Evolutionary conservation across 352 stramenopile species (phyloP).

Genomic region (Globisporangium megalacanthum): DNA sequence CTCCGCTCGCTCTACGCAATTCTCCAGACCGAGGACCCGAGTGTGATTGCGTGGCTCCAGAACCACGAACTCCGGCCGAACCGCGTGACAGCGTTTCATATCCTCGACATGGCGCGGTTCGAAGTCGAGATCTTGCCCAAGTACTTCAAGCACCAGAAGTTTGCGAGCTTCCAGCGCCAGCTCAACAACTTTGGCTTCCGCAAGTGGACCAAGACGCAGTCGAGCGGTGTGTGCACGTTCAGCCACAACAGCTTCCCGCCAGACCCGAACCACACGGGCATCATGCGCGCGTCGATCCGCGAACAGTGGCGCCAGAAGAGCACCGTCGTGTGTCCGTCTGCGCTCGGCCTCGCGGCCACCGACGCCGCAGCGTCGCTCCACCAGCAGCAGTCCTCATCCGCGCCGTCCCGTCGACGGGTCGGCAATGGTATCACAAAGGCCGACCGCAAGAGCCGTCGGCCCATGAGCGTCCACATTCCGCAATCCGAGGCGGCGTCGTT

Average conservation of each 20-base stretch:
- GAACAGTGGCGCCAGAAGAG: constrained; percentile 74
- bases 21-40: constrained; percentile 63
- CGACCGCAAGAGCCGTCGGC: constrained; percentile 31
- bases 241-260: constrained; percentile 79
- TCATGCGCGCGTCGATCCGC: constrained; percentile 39
- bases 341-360: constrained; percentile 1
- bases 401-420: constrained; percentile 23
- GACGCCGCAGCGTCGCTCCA: neutral
- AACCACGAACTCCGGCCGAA: constrained; percentile 66
- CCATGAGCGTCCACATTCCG: constrained; percentile 18
- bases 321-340: constrained; percentile 18
- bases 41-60: constrained; percentile 65
- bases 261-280: constrained; percentile 31
- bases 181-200: constrained; percentile 93
- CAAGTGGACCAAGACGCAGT: constrained; percentile 80
- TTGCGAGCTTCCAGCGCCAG: constrained; percentile 90
- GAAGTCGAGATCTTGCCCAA: constrained; percentile 86
- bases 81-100: constrained; percentile 67
- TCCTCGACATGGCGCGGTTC: constrained; percentile 71
- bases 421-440: constrained; percentile 45
- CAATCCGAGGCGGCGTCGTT: constrained; percentile 25
- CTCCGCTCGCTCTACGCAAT: constrained; percentile 77
- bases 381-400: constrained; percentile 5
- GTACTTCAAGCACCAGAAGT: constrained; percentile 93
- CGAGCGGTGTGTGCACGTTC: constrained; percentile 77